These are phyloP conservation scores for Astraeus odoratus DNA, from an alignment of 768 basidiomycete species.

Conservation along the genomic window DNA sequence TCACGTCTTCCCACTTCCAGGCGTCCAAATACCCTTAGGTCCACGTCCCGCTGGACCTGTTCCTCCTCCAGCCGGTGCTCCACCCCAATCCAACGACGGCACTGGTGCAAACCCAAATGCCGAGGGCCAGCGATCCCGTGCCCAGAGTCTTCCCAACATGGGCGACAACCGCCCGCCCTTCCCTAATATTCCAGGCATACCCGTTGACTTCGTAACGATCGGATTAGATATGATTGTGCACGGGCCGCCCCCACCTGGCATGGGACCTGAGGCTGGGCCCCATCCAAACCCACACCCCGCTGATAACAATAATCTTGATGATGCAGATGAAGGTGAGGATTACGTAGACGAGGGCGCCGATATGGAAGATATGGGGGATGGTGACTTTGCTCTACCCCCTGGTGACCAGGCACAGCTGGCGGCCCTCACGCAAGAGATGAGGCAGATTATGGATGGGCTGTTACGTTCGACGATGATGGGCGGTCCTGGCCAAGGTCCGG, in stretches of 20 bases:
- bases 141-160: slow-evolving; percentile 13
- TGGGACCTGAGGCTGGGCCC: too few species aligned
- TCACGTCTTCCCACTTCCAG: slow-evolving; percentile 23
- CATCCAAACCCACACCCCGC: too few species aligned
- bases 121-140: slow-evolving; percentile 3
- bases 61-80: slow-evolving; percentile 9
- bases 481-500: too few species aligned
- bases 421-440: slow-evolving; percentile 19
- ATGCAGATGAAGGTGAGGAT: slow-evolving; percentile 4
- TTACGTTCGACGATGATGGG: slow-evolving; percentile 23
- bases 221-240: slow-evolving; percentile 36
- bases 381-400: slow-evolving; percentile 9
- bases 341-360: neutral
- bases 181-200: neutral
- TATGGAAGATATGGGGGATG: neutral
- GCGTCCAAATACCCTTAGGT: slow-evolving; percentile 19
- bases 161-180: slow-evolving; percentile 14
- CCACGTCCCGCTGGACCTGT: neutral
- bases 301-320: slow-evolving; percentile 5
- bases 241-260: slow-evolving; percentile 8
- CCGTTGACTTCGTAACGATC: slow-evolving; percentile 28
- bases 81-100: too few species aligned
- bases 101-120: slow-evolving; percentile 10
- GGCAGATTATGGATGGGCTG: slow-evolving; percentile 19
- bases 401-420: neutral